Evolutionary conservation across 495 filamentous ascomycete genomes (phyloP), one percentile per base, ranked within the genome.

Genomic region (Collariella sp.): DNA sequence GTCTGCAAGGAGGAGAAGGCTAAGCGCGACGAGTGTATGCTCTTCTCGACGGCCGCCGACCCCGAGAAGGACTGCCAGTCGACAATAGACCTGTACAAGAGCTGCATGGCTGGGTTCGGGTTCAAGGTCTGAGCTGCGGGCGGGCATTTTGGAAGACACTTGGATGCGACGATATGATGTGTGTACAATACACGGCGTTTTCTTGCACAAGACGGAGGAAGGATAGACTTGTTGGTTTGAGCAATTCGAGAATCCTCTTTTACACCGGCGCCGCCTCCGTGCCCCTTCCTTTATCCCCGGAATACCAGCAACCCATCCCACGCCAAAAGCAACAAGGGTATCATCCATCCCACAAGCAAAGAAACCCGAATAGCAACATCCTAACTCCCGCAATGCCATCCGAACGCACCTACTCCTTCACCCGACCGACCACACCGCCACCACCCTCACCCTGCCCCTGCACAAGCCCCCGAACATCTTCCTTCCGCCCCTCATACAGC

Each of bases 1-100:
- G 93, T 98, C 19, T 98, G 93, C 81, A 96, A 91, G 64, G 79
- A 88, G 42, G 93, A 98, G 70, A 98, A 98, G 69, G 78, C 87
- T 54, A 72, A 76, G 55, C 88, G 93, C 55, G 93, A 98, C 70
- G 93, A 98, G 73, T 98, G 93, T 77, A 96, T 98, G 91, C 86
- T 98, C 16, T 96, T 97, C 72, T 90, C 86, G 52, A 88, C 81
- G 57, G 75, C 81, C 57, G 79, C 82, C 53, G 82, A 94, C 63
- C 85, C 90, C 26, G 79, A 88, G 62, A 67, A 77, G 59, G 88
- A 91, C 57, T 98, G 93, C 75, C 75, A 83, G 67, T 76, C 83
- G 13, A 80, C 83, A 51, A 86, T 98, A 58, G 83, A 89, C 13
- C 80, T 84, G 61, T 98, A 98, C 73, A 83, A 84, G 79, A 81